These are phyloP conservation scores for Symbiodinium pilosum DNA, from an alignment of 73 alveolate genomes.

Conservation along the genomic window DNA sequence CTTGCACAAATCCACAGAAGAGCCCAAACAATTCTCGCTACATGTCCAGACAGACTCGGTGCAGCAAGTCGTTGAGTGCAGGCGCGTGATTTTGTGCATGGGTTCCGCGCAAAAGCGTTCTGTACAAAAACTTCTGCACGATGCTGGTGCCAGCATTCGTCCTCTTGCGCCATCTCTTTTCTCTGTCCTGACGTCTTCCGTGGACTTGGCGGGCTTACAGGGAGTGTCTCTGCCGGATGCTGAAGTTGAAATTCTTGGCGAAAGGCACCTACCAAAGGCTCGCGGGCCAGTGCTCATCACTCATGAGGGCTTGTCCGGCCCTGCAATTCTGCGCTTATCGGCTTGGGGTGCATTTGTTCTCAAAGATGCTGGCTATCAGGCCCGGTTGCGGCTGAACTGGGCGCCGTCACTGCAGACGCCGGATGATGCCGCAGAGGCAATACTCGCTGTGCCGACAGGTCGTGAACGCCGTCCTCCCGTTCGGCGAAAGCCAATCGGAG, in stretches of 20 bases:
- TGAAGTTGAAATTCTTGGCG: background rate
- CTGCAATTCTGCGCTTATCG: conserved; percentile 67
- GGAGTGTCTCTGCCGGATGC: conserved; percentile 71
- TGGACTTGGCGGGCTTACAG: conserved; percentile 17
- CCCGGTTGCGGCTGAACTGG: conserved; percentile 45
- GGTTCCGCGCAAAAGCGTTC: conserved; percentile 89
- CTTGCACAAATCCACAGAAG: background rate
- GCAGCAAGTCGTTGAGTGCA: conserved; percentile 18
- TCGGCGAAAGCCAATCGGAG: conserved; percentile 62
- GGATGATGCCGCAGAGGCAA: conserved; percentile 6
- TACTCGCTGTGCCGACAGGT: conserved; percentile 64
- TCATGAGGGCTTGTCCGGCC: conserved; percentile 69
- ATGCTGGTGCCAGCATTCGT: conserved; percentile 47
- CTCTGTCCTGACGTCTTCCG: conserved; percentile 1
- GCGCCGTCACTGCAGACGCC: conserved; percentile 4
- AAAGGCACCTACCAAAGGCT: background rate
- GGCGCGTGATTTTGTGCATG: conserved; percentile 25
- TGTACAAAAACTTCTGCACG: conserved; percentile 21
- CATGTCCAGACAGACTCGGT: background rate
- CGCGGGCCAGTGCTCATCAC: conserved; percentile 53
- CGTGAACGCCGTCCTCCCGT: conserved; percentile 61
- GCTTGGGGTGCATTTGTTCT: conserved; percentile 85
- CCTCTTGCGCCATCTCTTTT: conserved; percentile 65
- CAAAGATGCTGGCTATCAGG: conserved; percentile 32
- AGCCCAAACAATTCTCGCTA: background rate